Conservation (phyloP, 148 eudicot species). For the Rhododendron griersonianum region DNA sequence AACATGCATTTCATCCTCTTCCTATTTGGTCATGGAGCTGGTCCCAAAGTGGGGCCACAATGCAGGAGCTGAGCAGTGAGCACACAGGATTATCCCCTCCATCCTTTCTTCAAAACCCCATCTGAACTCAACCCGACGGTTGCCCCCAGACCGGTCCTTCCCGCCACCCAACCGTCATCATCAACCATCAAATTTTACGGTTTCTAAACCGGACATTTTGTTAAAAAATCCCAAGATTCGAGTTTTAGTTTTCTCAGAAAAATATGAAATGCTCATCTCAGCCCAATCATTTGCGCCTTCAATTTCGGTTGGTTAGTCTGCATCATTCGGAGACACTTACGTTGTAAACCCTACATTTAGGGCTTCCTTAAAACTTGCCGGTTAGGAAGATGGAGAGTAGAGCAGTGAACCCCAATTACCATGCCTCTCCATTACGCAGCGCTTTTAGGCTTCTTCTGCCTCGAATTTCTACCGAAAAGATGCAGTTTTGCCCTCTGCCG, state of each 20-base stretch:
- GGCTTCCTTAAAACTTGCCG: not conserved
- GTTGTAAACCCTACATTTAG: not conserved
- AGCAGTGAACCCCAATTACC: not conserved
- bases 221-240: too few species aligned
- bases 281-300: not conserved
- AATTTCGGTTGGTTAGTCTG: not conserved
- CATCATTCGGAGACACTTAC: not conserved
- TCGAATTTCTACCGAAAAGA: constrained; percentile 15
- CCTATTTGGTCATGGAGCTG: not conserved
- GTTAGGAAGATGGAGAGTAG: constrained; percentile 22
- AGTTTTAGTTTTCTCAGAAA: too few species aligned
- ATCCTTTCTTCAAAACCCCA: too few species aligned
- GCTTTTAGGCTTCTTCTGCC: constrained; percentile 1
- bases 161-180: not conserved
- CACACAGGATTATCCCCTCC: too few species aligned
- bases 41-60: not conserved
- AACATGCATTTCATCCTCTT: not conserved
- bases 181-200: too few species aligned
- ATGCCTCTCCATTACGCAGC: constrained; percentile 14
- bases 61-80: not conserved
- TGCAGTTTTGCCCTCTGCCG: constrained; percentile 11
- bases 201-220: too few species aligned
- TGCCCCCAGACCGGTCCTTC: not conserved
- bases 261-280: not conserved
- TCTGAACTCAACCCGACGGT: too few species aligned